Conservation (phyloP, 2,329 filamentous ascomycete species). For the Bipolaris victoriae region DNA sequence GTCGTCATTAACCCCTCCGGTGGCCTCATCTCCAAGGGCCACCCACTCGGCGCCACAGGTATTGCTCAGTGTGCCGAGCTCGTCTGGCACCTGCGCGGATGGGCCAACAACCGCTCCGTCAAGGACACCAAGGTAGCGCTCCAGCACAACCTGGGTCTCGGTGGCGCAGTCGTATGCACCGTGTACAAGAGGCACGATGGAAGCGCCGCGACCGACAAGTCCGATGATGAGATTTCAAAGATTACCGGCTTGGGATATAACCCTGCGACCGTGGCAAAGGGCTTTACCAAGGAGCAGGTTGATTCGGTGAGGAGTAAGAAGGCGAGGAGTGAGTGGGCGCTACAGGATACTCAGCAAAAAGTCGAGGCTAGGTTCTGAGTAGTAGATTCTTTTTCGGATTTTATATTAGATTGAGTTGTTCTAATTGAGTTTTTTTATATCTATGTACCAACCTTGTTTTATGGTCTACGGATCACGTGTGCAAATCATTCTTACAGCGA, state of each 20-base stretch:
- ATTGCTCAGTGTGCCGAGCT: constrained; percentile 94
- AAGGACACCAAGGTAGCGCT: constrained; percentile 73
- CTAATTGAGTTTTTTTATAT: not conserved
- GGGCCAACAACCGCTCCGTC: constrained; percentile 87
- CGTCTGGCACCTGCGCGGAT: constrained; percentile 92
- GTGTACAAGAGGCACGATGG: constrained; percentile 88
- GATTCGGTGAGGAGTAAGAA: constrained; percentile 73
- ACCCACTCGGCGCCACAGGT: constrained; percentile 92
- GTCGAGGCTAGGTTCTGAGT: constrained; percentile 72
- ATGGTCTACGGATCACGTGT: not conserved
- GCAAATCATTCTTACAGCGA: not conserved
- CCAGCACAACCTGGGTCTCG: constrained; percentile 92
- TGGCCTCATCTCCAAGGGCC: constrained; percentile 93
- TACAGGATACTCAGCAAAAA: constrained; percentile 76
- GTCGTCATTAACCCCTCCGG: constrained; percentile 91
- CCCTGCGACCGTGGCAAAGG: constrained; percentile 85
- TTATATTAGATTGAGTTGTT: not conserved
- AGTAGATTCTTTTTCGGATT: not conserved
- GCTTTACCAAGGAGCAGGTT: constrained; percentile 79
- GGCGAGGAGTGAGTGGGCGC: constrained; percentile 70
- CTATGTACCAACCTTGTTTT: too few relatives aligned
- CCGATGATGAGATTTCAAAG: constrained; percentile 68
- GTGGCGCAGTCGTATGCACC: constrained; percentile 87
- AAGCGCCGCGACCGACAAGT: constrained; percentile 64
- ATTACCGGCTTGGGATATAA: constrained; percentile 82